phyloP scores from a whole-genome alignment of 1,284 basidiomycete species.

The Vanrija pseudolonga region DNA sequence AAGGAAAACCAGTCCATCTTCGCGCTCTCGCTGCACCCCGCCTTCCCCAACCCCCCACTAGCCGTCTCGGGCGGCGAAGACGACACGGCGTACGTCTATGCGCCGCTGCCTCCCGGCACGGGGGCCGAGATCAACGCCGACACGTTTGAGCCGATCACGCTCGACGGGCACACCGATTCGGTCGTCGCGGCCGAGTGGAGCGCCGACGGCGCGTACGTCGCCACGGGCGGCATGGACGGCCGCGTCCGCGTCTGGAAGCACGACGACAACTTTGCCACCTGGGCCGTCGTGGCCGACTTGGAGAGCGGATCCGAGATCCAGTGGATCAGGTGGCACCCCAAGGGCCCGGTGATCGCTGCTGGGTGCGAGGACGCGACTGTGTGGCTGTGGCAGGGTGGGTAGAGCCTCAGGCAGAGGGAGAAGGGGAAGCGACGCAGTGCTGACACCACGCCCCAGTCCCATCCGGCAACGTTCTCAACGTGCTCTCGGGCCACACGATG shows the following conservation, averaged over 20 bases:
- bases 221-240: slow-evolving; percentile 97
- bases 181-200: slow-evolving; percentile 79
- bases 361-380: slow-evolving; percentile 91
- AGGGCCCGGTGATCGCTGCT: slow-evolving; percentile 79
- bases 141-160: slow-evolving; percentile 71
- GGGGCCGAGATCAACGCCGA: slow-evolving; percentile 52
- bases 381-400: slow-evolving; percentile 93
- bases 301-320: slow-evolving; percentile 92
- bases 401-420: background rate
- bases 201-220: slow-evolving; percentile 81
- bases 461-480: slow-evolving; percentile 89
- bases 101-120: slow-evolving; percentile 33
- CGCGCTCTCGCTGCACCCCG: slow-evolving; percentile 69
- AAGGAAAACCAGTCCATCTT: slow-evolving; percentile 66
- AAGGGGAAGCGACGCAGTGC: background rate
- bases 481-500: slow-evolving; percentile 85
- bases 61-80: slow-evolving; percentile 93
- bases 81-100: slow-evolving; percentile 87
- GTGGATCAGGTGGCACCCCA: slow-evolving; percentile 97
- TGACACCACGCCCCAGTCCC: slow-evolving; percentile 62
- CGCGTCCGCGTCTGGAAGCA: slow-evolving; percentile 85
- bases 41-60: slow-evolving; percentile 69
- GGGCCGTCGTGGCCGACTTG: slow-evolving; percentile 89
- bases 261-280: slow-evolving; percentile 69
- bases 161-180: slow-evolving; percentile 90